These are phyloP conservation scores for Stephania yunnanensis DNA, from an alignment of 164 flowering plant species.

Conservation along the genomic window DNA sequence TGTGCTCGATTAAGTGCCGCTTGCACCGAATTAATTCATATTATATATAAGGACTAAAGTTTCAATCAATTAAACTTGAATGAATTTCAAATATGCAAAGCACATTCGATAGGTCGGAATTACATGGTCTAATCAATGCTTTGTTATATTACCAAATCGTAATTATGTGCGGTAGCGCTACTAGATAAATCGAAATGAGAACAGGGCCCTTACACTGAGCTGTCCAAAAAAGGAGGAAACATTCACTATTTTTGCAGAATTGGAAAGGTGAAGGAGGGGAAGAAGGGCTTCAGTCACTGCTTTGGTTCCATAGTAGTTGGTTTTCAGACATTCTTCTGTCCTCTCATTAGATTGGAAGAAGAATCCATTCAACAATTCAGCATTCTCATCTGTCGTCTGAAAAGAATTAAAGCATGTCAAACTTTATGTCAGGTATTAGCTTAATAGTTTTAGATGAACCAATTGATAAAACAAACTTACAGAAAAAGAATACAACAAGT, in stretches of 20 bases:
- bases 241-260: slow-evolving; percentile 17
- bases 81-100: too few species aligned
- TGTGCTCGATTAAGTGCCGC: too few species aligned
- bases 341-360: slow-evolving; percentile 19
- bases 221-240: slow-evolving; percentile 14
- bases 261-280: slow-evolving; percentile 28
- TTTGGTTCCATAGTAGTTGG: slow-evolving; percentile 37
- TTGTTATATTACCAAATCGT: too few species aligned
- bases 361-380: slow-evolving; percentile 7
- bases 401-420: not conserved
- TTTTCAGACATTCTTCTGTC: slow-evolving; percentile 27
- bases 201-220: slow-evolving; percentile 14
- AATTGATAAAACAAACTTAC: not conserved
- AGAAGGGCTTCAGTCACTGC: slow-evolving; percentile 27
- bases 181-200: not conserved
- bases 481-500: not conserved
- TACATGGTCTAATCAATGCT: not conserved
- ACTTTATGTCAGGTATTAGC: not conserved
- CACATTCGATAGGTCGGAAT: too few species aligned
- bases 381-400: slow-evolving; percentile 11
- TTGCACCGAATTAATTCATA: not conserved
- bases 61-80: too few species aligned
- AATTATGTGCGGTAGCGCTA: not conserved
- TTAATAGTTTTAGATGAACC: not conserved
- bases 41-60: too few species aligned